Conservation (phyloP, 768 basidiomycete species). For the Leccinum longicurvipes region DNA sequence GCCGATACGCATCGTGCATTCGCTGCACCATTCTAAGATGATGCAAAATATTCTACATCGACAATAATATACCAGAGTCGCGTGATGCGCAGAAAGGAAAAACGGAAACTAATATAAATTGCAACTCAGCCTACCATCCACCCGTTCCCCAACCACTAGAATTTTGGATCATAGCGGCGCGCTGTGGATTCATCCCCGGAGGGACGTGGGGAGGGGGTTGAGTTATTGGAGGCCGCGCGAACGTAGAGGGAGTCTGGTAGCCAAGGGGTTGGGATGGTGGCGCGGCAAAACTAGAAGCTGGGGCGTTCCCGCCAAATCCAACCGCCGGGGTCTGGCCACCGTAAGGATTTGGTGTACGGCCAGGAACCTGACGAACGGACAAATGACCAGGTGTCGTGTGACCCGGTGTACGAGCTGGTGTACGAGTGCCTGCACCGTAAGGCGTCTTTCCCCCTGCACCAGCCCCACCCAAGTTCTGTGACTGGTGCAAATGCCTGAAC, state of each 20-base stretch:
- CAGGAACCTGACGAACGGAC: conserved; percentile 64
- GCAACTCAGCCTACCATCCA: conserved; percentile 28
- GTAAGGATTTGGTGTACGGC: conserved; percentile 81
- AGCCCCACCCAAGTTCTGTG: conserved; percentile 55
- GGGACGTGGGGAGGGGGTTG: conserved; percentile 46
- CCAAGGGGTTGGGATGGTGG: conserved; percentile 36
- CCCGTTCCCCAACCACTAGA: conserved; percentile 35
- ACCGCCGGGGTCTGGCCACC: conserved; percentile 39
- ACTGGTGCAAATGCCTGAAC: conserved; percentile 71
- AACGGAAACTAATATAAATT: conserved; percentile 17
- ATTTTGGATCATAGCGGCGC: conserved; percentile 63
- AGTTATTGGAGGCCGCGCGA: conserved; percentile 39
- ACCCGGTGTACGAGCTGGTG: conserved; percentile 73
- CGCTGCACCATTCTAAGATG: conserved; percentile 19
- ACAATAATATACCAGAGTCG: conserved; percentile 19
- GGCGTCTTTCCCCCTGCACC: conserved; percentile 74
- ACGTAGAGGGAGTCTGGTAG: conserved; percentile 38
- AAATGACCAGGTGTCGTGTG: conserved; percentile 76
- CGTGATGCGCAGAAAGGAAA: conserved; percentile 14
- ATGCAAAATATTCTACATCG: conserved; percentile 29
- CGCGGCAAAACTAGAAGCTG: conserved; percentile 28
- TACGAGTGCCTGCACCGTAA: conserved; percentile 69
- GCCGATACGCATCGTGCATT: conserved; percentile 5
- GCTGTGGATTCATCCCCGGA: conserved; percentile 63
- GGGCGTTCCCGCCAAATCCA: conserved; percentile 27